Evolutionary conservation across 306 rosid species (phyloP), one percentile per base, ranked within the genome.

Genomic region (Luffa acutangula): DNA sequence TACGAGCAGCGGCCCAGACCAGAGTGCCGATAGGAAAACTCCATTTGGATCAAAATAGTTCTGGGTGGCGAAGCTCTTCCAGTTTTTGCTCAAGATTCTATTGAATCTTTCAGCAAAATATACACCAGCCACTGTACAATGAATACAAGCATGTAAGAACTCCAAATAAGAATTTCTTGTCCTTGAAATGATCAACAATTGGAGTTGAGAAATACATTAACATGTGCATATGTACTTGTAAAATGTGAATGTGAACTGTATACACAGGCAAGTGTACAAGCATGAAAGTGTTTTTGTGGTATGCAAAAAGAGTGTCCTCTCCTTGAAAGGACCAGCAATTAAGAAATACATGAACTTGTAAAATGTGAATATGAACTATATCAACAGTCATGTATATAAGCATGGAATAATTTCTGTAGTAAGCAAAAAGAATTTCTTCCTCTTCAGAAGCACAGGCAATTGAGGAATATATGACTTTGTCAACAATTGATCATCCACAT

Each of bases 1-100:
- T 75, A 85, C 82, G 20, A 95, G 97, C 78, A 95, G 97, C 64
- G 99, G 99, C 57, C 99, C 99, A 39, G 94, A 95, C 99, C 99
- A 93, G 54, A 95, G 84, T 37, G 84, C 82, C 11, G 99, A 93
- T 65, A 93, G 82, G 81, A 95, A 95, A 83, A 93, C 67, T 81
- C 99, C 99, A 73, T 83, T 87, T 9, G 87, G 83, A 86, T 95
- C 99, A 81, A 95, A 95, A 83, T 95, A 95, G 83, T 95, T 91
- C 86, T 93, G 99, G 82, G 89, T 15, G 8, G 97, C 81, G 56
- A 95, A 95, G 84, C 85, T 89, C 86, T 83, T 93, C 99, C 97
- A 95, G 86, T 93, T 89, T 81, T 86, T 79, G 54, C 90, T 82
- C 80, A 91, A 53, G 62, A 88, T 18, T 70, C 60, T 59, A 85